These are phyloP conservation scores for Eucalyptus urophylla DNA, from an alignment of 345 rosid genomes.

Conservation along the genomic window DNA sequence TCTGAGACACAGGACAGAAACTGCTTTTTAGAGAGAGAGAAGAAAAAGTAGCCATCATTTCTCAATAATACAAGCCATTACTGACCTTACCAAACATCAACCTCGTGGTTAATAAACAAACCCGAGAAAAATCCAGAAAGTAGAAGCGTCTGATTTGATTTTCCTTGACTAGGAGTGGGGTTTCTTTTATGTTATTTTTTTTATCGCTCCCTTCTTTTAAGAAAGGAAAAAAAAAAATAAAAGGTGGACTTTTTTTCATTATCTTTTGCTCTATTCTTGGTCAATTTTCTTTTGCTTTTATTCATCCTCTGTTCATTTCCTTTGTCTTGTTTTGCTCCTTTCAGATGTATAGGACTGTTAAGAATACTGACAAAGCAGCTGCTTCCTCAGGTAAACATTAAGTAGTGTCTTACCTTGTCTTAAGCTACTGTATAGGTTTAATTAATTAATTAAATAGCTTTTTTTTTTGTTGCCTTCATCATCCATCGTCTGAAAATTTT, in stretches of 20 bases:
- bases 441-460: neutral
- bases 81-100: constrained; percentile 45
- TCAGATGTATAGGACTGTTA: constrained; percentile 60
- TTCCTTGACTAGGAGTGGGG: neutral
- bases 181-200: neutral
- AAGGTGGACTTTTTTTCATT: neutral
- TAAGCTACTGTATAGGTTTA: neutral
- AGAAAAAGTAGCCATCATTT: constrained; percentile 42
- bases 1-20: constrained; percentile 11
- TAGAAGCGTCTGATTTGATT: constrained; percentile 16
- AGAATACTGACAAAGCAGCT: constrained; percentile 42
- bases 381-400: constrained; percentile 27
- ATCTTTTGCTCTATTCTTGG: neutral
- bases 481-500: neutral
- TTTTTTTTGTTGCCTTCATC: neutral
- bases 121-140: constrained; percentile 2
- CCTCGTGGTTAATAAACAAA: constrained; percentile 31
- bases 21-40: neutral
- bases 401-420: neutral
- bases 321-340: constrained; percentile 1
- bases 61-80: constrained; percentile 53
- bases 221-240: neutral
- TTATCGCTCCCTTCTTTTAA: neutral
- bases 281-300: neutral
- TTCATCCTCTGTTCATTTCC: neutral